Evolutionary conservation across 352 stramenopile genomes (phyloP).

Genomic region (Globisporangium takayamanum): DNA sequence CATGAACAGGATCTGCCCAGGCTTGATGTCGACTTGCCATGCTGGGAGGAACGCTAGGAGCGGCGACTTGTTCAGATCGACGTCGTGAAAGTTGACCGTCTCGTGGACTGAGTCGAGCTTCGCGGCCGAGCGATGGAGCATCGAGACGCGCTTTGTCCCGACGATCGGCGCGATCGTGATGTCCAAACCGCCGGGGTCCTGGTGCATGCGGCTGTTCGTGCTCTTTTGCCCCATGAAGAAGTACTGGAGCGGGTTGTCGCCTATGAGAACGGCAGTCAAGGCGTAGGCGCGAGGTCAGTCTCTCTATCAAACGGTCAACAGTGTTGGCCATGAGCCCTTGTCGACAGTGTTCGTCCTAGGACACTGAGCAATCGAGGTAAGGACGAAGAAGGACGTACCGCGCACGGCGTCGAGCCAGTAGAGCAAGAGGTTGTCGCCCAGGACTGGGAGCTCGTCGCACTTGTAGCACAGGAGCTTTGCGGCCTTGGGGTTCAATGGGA

Average conservation of each 20-base stretch:
- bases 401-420: constrained; percentile 89
- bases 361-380: background rate
- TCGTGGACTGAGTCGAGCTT: constrained; percentile 85
- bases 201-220: constrained; percentile 88
- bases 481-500: constrained; percentile 74
- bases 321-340: no score
- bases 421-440: constrained; percentile 89
- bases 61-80: constrained; percentile 85
- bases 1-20: constrained; percentile 92
- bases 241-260: constrained; percentile 91
- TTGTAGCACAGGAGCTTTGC: constrained; percentile 79
- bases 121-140: constrained; percentile 62
- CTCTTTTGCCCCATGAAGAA: constrained; percentile 92
- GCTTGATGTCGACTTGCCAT: constrained; percentile 85
- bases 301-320: no score
- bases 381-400: constrained; percentile 17
- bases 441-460: constrained; percentile 81
- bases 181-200: constrained; percentile 85
- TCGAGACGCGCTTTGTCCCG: constrained; percentile 68
- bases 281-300: no score
- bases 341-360: background rate
- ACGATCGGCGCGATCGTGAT: constrained; percentile 94
- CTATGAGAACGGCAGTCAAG: constrained; percentile 2
- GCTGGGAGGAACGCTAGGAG: constrained; percentile 82
- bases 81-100: constrained; percentile 69